phyloP scores from a whole-genome alignment of 2,329 filamentous ascomycete species.

The Ascochyta pisi region DNA sequence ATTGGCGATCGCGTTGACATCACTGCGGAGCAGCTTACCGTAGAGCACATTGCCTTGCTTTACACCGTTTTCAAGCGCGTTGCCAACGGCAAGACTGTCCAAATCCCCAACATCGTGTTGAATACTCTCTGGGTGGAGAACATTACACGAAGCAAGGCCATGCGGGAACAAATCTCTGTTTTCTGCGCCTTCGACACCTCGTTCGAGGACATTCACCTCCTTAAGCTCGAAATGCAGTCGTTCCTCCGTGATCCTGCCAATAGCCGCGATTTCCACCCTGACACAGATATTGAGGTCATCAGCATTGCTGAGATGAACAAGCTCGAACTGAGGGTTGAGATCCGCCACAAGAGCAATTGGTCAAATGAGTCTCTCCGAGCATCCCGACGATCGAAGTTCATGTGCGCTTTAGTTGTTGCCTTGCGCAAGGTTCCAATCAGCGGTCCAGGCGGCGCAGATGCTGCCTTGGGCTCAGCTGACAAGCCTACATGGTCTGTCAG shows the following conservation, averaged over 20 bases:
- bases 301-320: conserved; percentile 88
- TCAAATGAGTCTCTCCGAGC: conserved; percentile 78
- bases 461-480: conserved; percentile 65
- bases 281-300: conserved; percentile 78
- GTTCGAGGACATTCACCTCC: conserved; percentile 86
- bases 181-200: conserved; percentile 85
- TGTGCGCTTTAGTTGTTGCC: conserved; percentile 88
- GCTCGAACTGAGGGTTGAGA: conserved; percentile 79
- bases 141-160: conserved; percentile 85
- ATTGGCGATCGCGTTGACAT: conserved; percentile 95
- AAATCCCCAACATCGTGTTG: conserved; percentile 89
- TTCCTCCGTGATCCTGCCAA: conserved; percentile 89
- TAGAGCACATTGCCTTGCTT: conserved; percentile 92
- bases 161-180: conserved; percentile 84
- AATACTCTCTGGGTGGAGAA: conserved; percentile 98
- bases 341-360: conserved; percentile 79
- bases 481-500: conserved; percentile 85
- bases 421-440: conserved; percentile 88
- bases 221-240: conserved; percentile 81
- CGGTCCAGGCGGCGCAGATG: conserved; percentile 74
- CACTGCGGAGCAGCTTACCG: conserved; percentile 71
- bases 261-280: conserved; percentile 85
- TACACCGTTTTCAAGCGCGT: conserved; percentile 91
- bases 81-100: conserved; percentile 76
- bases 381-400: conserved; percentile 89